Evolutionary conservation across 2,329 filamentous ascomycete species (phyloP).

Genomic region (Neonectria hederae): DNA sequence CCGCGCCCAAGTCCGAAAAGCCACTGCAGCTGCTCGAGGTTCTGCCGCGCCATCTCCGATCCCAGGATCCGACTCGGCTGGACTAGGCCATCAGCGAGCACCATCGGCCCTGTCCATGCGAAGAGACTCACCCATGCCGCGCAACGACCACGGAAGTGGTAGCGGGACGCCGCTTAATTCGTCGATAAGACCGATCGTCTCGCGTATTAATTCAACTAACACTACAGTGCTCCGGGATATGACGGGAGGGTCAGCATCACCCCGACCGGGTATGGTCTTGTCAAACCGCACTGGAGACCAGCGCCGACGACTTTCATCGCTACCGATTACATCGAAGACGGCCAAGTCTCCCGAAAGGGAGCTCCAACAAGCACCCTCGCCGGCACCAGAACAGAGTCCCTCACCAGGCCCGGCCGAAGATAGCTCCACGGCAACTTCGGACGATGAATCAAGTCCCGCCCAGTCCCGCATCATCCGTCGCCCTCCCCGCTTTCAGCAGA

Average conservation of each 20-base stretch:
- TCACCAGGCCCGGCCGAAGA: conserved; percentile 52
- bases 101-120: conserved; percentile 66
- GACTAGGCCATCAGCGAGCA: conserved; percentile 52
- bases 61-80: conserved; percentile 58
- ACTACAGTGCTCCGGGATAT: conserved; percentile 53
- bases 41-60: conserved; percentile 67
- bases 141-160: conserved; percentile 55
- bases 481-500: conserved; percentile 61
- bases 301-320: conserved; percentile 56
- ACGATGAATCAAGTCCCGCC: conserved; percentile 61
- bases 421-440: conserved; percentile 54
- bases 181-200: conserved; percentile 56
- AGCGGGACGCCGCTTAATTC: conserved; percentile 56
- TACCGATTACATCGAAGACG: conserved; percentile 50
- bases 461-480: conserved; percentile 69
- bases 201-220: conserved; percentile 59
- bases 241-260: conserved; percentile 45
- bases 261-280: conserved; percentile 31
- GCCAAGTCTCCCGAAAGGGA: conserved; percentile 37
- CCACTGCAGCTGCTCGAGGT: conserved; percentile 66
- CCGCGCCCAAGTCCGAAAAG: conserved; percentile 86
- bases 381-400: conserved; percentile 35
- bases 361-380: conserved; percentile 23
- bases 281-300: conserved; percentile 43
- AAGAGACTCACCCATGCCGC: conserved; percentile 64